These are phyloP conservation scores for Physaria fendleri DNA, from an alignment of 345 rosid species.

Conservation along the genomic window DNA sequence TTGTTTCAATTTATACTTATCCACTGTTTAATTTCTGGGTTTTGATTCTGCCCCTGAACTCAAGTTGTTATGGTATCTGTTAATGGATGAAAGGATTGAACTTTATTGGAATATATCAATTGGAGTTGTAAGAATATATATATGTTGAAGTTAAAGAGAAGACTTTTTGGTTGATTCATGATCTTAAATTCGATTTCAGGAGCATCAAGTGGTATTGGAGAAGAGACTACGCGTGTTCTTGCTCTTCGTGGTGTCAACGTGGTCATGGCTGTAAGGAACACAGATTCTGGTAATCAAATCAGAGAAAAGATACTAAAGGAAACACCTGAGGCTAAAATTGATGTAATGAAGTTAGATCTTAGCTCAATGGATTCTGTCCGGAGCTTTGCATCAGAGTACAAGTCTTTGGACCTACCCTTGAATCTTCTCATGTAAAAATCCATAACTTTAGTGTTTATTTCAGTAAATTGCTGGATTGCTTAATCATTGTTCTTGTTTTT, in stretches of 20 bases:
- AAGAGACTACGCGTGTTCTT: slow-evolving; percentile 68
- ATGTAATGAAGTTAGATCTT: slow-evolving; percentile 73
- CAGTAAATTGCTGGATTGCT: slow-evolving; percentile 1
- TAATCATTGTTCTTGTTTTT: not conserved
- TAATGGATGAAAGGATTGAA: not conserved
- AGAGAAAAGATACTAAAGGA: slow-evolving; percentile 52
- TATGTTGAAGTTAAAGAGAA: not conserved
- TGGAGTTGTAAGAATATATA: not conserved
- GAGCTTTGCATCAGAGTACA: slow-evolving; percentile 43
- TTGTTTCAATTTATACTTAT: not conserved
- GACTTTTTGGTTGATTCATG: not conserved
- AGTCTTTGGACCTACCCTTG: slow-evolving; percentile 36
- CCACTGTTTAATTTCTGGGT: not conserved
- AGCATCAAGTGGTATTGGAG: slow-evolving; percentile 75
- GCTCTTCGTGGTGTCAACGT: slow-evolving; percentile 72
- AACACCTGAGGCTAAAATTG: slow-evolving; percentile 53
- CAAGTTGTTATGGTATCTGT: not conserved
- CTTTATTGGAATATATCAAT: not conserved
- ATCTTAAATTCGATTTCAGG: slow-evolving; percentile 30
- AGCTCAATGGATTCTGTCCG: slow-evolving; percentile 60
- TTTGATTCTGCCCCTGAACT: not conserved
- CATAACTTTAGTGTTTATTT: not conserved
- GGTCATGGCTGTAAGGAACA: slow-evolving; percentile 60
- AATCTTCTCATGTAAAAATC: slow-evolving; percentile 47
- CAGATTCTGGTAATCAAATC: slow-evolving; percentile 47